These are phyloP conservation scores for Mortierella sp. DNA, from an alignment of 371 early-diverging fungal species.

Conservation along the genomic window DNA sequence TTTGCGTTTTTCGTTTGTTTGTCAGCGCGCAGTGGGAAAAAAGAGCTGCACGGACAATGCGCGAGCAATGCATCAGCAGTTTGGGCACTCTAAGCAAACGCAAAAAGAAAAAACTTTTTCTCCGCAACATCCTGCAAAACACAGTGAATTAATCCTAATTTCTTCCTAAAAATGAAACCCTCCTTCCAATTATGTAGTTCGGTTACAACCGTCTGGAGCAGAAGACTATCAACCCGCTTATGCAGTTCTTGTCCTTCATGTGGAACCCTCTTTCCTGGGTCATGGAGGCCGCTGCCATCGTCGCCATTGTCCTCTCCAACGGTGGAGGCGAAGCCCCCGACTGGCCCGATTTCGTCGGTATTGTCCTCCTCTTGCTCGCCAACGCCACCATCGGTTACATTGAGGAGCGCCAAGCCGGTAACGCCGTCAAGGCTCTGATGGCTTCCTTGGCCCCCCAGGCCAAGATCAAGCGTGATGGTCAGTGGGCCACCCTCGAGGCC, in stretches of 20 bases:
- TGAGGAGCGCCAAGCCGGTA: slow-evolving; percentile 92
- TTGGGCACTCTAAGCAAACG: background rate
- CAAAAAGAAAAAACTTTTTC: background rate
- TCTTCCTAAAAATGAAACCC: background rate
- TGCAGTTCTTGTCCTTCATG: slow-evolving; percentile 90
- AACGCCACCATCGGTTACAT: slow-evolving; percentile 92
- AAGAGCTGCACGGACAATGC: background rate
- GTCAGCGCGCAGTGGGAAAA: background rate
- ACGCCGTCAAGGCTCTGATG: slow-evolving; percentile 91
- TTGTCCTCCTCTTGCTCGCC: slow-evolving; percentile 83
- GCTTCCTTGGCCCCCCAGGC: slow-evolving; percentile 78
- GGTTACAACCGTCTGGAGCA: slow-evolving; percentile 79
- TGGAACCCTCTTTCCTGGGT: slow-evolving; percentile 85
- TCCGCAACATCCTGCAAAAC: background rate
- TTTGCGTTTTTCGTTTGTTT: background rate
- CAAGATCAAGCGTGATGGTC: slow-evolving; percentile 83
- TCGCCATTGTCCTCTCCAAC: slow-evolving; percentile 79
- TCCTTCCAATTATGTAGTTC: slow-evolving; percentile 60
- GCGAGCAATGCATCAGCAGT: background rate
- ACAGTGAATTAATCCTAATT: background rate
- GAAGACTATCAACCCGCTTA: slow-evolving; percentile 81
- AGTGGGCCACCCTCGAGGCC: slow-evolving; percentile 84
- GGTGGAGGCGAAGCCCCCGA: slow-evolving; percentile 73
- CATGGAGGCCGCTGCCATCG: slow-evolving; percentile 85
- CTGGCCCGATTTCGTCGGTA: slow-evolving; percentile 85